Percentiles rank a stretch among this genome's conserved stretches.
These are phyloP conservation scores for Alternaria conjuncta DNA, from an alignment of 2,329 filamentous ascomycete genomes.

Conservation along the genomic window DNA sequence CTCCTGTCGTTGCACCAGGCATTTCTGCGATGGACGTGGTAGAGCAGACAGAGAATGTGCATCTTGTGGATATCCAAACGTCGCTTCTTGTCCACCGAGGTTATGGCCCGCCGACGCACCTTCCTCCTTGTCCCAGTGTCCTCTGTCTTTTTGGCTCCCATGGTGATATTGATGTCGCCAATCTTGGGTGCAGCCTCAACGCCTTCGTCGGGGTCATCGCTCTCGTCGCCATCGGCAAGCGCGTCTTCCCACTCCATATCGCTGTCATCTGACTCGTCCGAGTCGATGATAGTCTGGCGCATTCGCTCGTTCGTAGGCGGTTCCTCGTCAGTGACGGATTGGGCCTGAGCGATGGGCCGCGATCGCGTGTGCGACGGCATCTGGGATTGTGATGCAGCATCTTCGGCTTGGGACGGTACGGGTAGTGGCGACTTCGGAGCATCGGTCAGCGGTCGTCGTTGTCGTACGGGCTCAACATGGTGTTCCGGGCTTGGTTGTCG, in stretches of 20 bases:
- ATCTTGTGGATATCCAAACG: constrained; percentile 83
- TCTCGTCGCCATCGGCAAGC: constrained; percentile 36
- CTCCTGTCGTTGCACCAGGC: constrained; percentile 82
- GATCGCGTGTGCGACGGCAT: constrained; percentile 6
- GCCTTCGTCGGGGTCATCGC: constrained; percentile 30
- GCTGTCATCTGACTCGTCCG: constrained; percentile 64
- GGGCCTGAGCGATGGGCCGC: not conserved
- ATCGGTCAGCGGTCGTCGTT: not conserved
- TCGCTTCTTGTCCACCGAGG: constrained; percentile 63
- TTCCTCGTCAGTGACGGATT: constrained; percentile 8
- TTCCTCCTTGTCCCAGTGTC: constrained; percentile 43
- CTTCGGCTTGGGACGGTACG: constrained; percentile 10
- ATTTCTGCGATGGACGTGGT: constrained; percentile 79
- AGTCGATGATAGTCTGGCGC: constrained; percentile 49
- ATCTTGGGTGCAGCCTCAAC: constrained; percentile 40
- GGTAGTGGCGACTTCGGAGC: constrained; percentile 5
- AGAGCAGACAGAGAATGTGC: constrained; percentile 82
- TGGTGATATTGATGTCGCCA: constrained; percentile 50
- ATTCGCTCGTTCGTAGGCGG: constrained; percentile 32
- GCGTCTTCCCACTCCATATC: constrained; percentile 69
- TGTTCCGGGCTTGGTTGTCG: constrained; percentile 6
- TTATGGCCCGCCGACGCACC: constrained; percentile 59
- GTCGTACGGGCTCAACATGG: not conserved
- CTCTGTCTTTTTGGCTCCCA: constrained; percentile 41
- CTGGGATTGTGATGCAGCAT: constrained; percentile 7